Percentiles rank a stretch among this genome's conserved stretches.
phyloP scores from a whole-genome alignment of 2,329 filamentous ascomycete species.

The Trichoderma hamatum region DNA sequence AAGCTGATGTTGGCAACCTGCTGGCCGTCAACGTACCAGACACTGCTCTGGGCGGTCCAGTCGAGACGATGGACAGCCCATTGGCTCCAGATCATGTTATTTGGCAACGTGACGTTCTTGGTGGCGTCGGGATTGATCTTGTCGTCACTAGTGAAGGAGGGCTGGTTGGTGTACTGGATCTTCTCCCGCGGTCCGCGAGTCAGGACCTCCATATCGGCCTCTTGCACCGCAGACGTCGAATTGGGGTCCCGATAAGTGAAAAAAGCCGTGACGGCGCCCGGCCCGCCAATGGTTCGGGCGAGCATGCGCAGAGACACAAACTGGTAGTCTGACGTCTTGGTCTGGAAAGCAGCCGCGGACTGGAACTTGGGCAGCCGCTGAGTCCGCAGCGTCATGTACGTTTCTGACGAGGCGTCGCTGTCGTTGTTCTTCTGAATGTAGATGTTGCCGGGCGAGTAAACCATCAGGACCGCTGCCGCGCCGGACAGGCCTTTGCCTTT shows the following conservation, averaged over 20 bases:
- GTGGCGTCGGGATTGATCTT: conserved; percentile 52
- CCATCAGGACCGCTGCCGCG: conserved; percentile 42
- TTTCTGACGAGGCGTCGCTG: conserved; percentile 38
- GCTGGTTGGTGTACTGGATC: conserved; percentile 65
- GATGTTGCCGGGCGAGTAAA: conserved; percentile 49
- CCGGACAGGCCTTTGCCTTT: conserved; percentile 34
- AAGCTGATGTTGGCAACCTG: conserved; percentile 57
- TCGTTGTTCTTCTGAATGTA: conserved; percentile 52
- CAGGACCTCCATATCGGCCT: conserved; percentile 57
- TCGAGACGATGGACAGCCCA: conserved; percentile 65
- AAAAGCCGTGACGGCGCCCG: conserved; percentile 55
- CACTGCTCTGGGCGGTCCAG: conserved; percentile 57
- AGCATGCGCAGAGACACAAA: conserved; percentile 51
- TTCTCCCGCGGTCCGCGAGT: conserved; percentile 49
- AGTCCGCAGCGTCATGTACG: conserved; percentile 54
- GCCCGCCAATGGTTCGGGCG: conserved; percentile 51
- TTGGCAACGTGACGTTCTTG: conserved; percentile 50
- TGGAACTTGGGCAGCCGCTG: conserved; percentile 49
- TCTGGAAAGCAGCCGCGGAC: conserved; percentile 53
- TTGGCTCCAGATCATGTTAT: conserved; percentile 50
- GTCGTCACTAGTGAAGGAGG: conserved; percentile 50
- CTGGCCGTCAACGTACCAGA: conserved; percentile 59
- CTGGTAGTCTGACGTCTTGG: conserved; percentile 35
- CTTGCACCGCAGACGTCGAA: conserved; percentile 46
- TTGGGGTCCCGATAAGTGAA: conserved; percentile 53